phyloP scores from a whole-genome alignment of 164 flowering plant species.

The Paratinospora sagittata region DNA sequence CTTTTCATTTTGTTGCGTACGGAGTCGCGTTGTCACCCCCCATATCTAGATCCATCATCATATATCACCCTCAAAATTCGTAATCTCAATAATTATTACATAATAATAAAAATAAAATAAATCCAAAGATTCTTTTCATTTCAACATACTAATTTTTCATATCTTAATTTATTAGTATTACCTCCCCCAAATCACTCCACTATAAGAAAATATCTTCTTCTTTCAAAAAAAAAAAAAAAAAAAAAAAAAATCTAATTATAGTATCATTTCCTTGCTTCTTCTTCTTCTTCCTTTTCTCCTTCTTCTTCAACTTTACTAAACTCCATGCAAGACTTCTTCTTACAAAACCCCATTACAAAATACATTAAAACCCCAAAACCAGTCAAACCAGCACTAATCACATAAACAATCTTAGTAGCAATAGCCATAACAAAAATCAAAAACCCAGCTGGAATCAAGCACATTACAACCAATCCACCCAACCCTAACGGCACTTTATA shows the following conservation, averaged over 20 bases:
- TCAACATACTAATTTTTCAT: too few relatives aligned
- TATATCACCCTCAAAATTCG: too few relatives aligned
- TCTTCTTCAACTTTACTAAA: conserved; percentile 17
- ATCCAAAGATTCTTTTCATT: too few relatives aligned
- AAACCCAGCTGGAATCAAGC: conserved; percentile 52
- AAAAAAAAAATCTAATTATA: neutral
- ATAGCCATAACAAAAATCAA: conserved; percentile 40
- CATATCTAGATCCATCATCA: too few relatives aligned
- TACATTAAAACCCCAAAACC: conserved; percentile 26
- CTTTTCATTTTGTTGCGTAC: too few relatives aligned
- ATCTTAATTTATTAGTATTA: too few relatives aligned
- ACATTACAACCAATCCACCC: conserved; percentile 37
- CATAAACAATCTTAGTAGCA: conserved; percentile 30
- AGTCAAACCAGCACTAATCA: conserved; percentile 35
- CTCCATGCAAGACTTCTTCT: conserved; percentile 23
- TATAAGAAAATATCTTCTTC: too few relatives aligned
- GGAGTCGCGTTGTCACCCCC: too few relatives aligned
- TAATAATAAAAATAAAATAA: too few relatives aligned
- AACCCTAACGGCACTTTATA: conserved; percentile 36
- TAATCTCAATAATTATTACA: too few relatives aligned
- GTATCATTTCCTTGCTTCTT: neutral
- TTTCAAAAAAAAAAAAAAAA: too few relatives aligned
- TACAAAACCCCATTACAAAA: conserved; percentile 30
- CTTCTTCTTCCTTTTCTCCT: conserved; percentile 5
- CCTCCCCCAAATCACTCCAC: too few relatives aligned